Base-by-base conservation (phyloP, 140 eudicot genomes). In the Stevia rebaudiana region DNA sequence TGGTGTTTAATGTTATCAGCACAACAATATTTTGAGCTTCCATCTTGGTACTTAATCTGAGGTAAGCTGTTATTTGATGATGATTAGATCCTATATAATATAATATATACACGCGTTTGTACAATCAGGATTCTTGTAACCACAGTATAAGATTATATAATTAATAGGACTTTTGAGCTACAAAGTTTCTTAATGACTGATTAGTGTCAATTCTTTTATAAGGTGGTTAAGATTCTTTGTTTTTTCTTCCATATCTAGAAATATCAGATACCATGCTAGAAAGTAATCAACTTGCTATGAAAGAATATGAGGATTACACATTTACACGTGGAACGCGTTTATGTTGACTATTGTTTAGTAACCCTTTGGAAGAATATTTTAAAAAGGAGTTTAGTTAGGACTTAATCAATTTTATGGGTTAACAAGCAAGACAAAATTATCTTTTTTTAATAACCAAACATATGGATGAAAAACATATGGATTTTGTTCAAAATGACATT, bases 381-480 rank as follows among this genome's bases (percentile, higher is more conserved):
- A 22, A 18, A 44, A 18, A 57, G 54, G 68, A 50, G 30, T 65
- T 73, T 49, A 54, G 36, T 55, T 76, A 25, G 51, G 33, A 58
- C 54, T 52, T 62, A 33, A 57, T 68, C 44, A 74, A 11, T 24
- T 75, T 68, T 59, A 77, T 81, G 88, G 83, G 83, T 64, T 76
- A 60, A 64, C 47, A 69, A 76, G 54, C 54, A 57, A 65, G 66
- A 61, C 67, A 82, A 79, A 72, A 83, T 84, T 92, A 70, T 81
- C 69, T 72, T 72, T 60, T 68, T 74, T 70, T 67, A 73, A 52
- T 74, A 39, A 37, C 75, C 67, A 61, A 81, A 65, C 74, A 72
- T 66, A 84, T 81, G 94, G 89, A 80, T 83, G 84, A 74, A 65
- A 74, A 69, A 75, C 75, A 66, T 35, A 55, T 18, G 0, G 19